These are phyloP conservation scores for Trebouxiophyceae sp. DNA, from an alignment of 163 green algal genomes.

Conservation along the genomic window DNA sequence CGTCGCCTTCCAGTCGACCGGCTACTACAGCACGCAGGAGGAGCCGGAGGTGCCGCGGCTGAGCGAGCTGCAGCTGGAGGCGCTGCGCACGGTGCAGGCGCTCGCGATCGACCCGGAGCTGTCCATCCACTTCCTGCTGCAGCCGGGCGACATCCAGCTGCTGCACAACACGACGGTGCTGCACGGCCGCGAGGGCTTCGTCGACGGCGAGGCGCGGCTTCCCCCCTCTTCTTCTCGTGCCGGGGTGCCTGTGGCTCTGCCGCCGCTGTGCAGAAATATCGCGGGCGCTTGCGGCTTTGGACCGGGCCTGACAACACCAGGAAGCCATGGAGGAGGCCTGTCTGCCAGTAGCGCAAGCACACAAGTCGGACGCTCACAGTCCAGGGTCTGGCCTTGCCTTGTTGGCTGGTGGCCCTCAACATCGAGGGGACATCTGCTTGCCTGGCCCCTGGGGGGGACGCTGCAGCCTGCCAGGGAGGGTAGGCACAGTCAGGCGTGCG, in stretches of 20 bases:
- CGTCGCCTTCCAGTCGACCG: slow-evolving; percentile 39
- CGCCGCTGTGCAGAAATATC: background rate
- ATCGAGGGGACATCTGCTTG: no score
- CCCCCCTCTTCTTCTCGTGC: background rate
- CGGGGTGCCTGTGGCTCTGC: background rate
- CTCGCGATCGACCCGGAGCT: slow-evolving; percentile 27
- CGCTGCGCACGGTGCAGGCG: slow-evolving; percentile 7
- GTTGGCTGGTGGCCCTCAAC: no score
- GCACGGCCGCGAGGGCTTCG: slow-evolving; percentile 37
- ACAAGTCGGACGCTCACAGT: no score
- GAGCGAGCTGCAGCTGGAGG: slow-evolving; percentile 22
- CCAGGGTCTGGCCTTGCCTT: no score
- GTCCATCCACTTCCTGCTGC: slow-evolving; percentile 55
- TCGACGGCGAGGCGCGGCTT: slow-evolving; percentile 6
- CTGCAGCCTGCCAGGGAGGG: no score
- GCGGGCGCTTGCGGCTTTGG: background rate
- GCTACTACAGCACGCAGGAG: slow-evolving; percentile 36
- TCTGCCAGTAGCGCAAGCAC: no score
- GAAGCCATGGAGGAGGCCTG: background rate
- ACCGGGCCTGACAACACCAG: background rate
- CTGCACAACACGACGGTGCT: slow-evolving; percentile 74
- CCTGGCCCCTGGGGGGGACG: no score
- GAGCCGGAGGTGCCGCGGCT: slow-evolving; percentile 58
- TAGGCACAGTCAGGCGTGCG: no score
- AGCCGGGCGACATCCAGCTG: slow-evolving; percentile 77